Evolutionary conservation across 352 stramenopile species (phyloP), one percentile per base, ranked within the genome.

Genomic region (Plasmopara viticola): DNA sequence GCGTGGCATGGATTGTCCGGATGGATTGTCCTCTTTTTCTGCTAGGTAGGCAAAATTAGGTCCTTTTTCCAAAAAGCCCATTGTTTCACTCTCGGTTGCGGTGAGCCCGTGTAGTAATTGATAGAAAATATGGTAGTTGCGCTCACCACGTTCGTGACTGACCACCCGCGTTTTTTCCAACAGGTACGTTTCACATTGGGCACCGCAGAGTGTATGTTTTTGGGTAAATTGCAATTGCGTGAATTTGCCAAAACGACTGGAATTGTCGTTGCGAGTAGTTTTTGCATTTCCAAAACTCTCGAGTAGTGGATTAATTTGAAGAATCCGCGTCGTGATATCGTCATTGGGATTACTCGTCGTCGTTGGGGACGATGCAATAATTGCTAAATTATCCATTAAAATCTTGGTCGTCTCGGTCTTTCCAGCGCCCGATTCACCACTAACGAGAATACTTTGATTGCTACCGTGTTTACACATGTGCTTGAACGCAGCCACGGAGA

Each of bases 271-370:
- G 20, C 95, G 83, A 12, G 96, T 85, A 2, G 95, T 98, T 56
- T 96, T 95, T 29, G 95, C 95, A 68, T 99, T 99, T 30, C 97
- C 97, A 65, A 99, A 99, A 28, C 90, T 94, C 74, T 99, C 97
- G 8, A 99, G 83, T 42, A 99, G 76, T 20, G 97, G 96, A 64
- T 99, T 99, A 15, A 96, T 95, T 39, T 97, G 87, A 10, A 99
- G 76, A 49, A 99, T 97, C 39, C 89, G 78, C 18, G 90, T 94
- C 4, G 70, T 78, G 45, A 95, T 82, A 63, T 29, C 66, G 43
- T 58, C 9, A 28, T 71, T 61, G 15, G 54, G 50, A 13, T 73
- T 51, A 25, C 50, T 52, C 6, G 3, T 41, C 8, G 44, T 49
- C 1, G 38, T 53, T 4, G 63, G 56, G 1, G 48, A 55, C n/a